Percentiles rank a stretch among this genome's conserved stretches.
Evolutionary conservation across 768 basidiomycete genomes (phyloP).

Genomic region (Neoboletus magnificus): DNA sequence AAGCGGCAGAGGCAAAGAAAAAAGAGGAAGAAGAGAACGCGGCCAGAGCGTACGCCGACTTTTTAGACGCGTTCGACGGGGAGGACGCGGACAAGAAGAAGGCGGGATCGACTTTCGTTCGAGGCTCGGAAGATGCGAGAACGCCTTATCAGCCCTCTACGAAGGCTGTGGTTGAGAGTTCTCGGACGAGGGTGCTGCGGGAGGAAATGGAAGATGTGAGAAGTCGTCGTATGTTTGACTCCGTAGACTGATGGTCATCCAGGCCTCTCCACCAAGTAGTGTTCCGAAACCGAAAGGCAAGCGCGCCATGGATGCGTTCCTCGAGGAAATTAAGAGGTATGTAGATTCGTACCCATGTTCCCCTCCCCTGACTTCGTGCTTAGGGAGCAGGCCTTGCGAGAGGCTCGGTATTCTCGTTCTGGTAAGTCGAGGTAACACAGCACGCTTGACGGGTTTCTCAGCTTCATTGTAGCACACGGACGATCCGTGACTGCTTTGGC

Average conservation of each 20-base stretch:
- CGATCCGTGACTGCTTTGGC: conserved; percentile 91
- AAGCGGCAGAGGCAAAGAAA: conserved; percentile 87
- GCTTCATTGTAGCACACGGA: conserved; percentile 43
- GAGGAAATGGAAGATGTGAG: conserved; percentile 35
- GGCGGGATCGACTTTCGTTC: conserved; percentile 58
- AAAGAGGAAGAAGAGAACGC: conserved; percentile 79
- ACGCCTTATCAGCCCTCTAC: conserved; percentile 42
- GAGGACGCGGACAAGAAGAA: conserved; percentile 53
- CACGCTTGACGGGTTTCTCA: background rate
- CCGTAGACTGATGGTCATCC: conserved; percentile 6
- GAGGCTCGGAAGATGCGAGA: conserved; percentile 44
- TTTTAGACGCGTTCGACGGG: conserved; percentile 79
- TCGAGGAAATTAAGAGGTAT: conserved; percentile 94
- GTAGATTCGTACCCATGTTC: conserved; percentile 6
- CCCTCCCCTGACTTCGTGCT: conserved; percentile 1
- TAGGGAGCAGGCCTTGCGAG: conserved; percentile 91
- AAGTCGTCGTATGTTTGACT: conserved; percentile 7
- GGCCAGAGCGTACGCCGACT: conserved; percentile 79
- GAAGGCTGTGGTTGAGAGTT: conserved; percentile 27
- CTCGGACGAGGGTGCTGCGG: conserved; percentile 31
- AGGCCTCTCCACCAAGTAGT: conserved; percentile 57
- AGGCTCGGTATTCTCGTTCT: conserved; percentile 75
- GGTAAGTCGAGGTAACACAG: conserved; percentile 37
- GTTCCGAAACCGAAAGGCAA: conserved; percentile 84
- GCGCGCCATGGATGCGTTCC: conserved; percentile 92